Conservation (phyloP, 352 stramenopile species). For the Globisporangium camurandrum region DNA sequence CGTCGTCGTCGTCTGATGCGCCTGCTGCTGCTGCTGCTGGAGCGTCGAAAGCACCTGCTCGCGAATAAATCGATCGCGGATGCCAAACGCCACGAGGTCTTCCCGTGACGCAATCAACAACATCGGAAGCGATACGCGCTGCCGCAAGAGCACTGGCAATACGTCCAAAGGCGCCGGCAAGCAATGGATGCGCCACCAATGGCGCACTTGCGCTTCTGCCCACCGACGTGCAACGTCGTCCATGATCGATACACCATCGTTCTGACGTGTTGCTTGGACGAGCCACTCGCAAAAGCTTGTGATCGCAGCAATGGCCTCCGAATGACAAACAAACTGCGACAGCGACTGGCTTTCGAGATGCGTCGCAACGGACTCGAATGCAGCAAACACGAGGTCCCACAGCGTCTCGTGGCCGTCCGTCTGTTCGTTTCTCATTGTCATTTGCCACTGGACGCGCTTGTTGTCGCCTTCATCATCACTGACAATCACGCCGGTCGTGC, state of each 20-base stretch:
- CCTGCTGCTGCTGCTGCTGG: constrained; percentile 2
- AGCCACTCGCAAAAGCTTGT: constrained; percentile 52
- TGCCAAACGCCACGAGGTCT: constrained; percentile 61
- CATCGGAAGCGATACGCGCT: constrained; percentile 33
- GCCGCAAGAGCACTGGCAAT: constrained; percentile 26
- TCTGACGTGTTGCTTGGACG: constrained; percentile 27
- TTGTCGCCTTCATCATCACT: constrained; percentile 11
- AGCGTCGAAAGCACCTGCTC: constrained; percentile 44
- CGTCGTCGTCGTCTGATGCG: not conserved
- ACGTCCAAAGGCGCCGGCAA: constrained; percentile 34
- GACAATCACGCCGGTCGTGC: constrained; percentile 24
- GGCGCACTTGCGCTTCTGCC: constrained; percentile 41
- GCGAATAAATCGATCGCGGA: constrained; percentile 39
- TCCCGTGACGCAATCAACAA: constrained; percentile 53
- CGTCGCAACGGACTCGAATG: constrained; percentile 29
- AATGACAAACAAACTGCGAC: too few species aligned
- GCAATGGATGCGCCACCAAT: constrained; percentile 38
- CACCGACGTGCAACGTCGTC: constrained; percentile 33
- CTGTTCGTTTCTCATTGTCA: too few species aligned
- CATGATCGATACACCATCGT: constrained; percentile 17
- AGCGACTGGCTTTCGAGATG: constrained; percentile 27
- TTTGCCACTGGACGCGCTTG: constrained; percentile 39
- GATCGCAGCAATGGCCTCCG: constrained; percentile 33
- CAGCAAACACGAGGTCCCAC: constrained; percentile 44
- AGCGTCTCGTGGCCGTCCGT: constrained; percentile 8